Percentiles rank a stretch among this genome's conserved stretches.
Conservation (phyloP, 495 filamentous ascomycete species). For the Lasiosphaeria ovina region DNA sequence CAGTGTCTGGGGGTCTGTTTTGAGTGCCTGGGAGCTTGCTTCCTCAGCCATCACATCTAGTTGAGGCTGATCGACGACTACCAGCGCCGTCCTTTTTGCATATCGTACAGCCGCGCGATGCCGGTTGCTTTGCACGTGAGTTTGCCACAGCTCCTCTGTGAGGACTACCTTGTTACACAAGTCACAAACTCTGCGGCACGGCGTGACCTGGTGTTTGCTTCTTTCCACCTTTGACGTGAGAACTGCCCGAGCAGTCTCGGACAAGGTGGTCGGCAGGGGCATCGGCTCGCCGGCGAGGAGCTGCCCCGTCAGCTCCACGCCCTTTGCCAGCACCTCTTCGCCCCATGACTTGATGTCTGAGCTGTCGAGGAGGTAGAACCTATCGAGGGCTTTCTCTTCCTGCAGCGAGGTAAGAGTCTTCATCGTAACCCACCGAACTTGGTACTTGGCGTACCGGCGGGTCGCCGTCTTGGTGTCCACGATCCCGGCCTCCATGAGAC, state of each 20-base stretch:
- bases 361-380: conserved; percentile 74
- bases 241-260: conserved; percentile 54
- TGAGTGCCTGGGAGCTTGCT: too few relatives aligned
- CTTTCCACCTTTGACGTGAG: conserved; percentile 53
- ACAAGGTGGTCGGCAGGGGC: conserved; percentile 62
- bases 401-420: conserved; percentile 69
- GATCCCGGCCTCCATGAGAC: conserved; percentile 36
- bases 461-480: conserved; percentile 71
- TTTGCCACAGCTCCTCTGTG: conserved; percentile 70
- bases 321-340: conserved; percentile 59
- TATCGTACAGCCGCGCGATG: conserved; percentile 44
- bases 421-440: conserved; percentile 81
- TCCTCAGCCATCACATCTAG: background rate
- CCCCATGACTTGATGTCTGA: conserved; percentile 59
- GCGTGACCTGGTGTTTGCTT: conserved; percentile 44
- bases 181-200: conserved; percentile 63
- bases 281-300: conserved; percentile 59
- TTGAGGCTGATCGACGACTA: conserved; percentile 19
- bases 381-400: conserved; percentile 46
- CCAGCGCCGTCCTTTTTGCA: conserved; percentile 27
- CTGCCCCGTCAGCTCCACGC: conserved; percentile 54
- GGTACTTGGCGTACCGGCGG: conserved; percentile 79
- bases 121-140: conserved; percentile 65
- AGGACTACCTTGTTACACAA: conserved; percentile 66
- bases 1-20: too few relatives aligned